Evolutionary conservation across 306 rosid genomes (phyloP).

Genomic region (Sicyos edulis): DNA sequence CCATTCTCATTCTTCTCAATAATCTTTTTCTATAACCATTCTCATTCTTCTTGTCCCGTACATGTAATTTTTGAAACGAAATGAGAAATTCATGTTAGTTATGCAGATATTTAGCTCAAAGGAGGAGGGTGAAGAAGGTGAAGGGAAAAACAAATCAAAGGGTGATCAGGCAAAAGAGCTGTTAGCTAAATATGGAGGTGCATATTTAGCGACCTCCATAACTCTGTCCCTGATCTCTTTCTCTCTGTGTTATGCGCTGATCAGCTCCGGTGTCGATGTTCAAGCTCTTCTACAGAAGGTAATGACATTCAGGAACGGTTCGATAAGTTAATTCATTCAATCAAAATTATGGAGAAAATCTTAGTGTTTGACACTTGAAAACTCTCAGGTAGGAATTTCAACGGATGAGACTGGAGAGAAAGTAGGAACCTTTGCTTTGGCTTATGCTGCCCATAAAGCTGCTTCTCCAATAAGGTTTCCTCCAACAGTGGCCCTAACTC

Average conservation of each 20-base stretch:
- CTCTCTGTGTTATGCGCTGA: conserved; percentile 58
- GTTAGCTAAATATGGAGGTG: conserved; percentile 90
- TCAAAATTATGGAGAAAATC: neutral
- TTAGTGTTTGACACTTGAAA: neutral
- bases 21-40: too few species aligned
- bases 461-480: conserved; percentile 97
- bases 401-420: conserved; percentile 58
- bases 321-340: neutral
- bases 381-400: conserved; percentile 72
- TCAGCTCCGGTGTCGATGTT: conserved; percentile 69
- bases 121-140: conserved; percentile 45
- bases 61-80: neutral
- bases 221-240: conserved; percentile 74
- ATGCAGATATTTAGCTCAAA: conserved; percentile 79
- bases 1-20: too few species aligned
- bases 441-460: conserved; percentile 95
- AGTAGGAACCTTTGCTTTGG: conserved; percentile 88
- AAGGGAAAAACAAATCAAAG: conserved; percentile 49
- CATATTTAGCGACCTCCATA: conserved; percentile 83
- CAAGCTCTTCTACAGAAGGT: conserved; percentile 78
- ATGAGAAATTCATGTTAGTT: neutral
- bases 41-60: too few species aligned
- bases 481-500: conserved; percentile 92
- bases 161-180: conserved; percentile 85
- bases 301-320: neutral